Percentiles rank a stretch among this genome's conserved stretches.
Conservation (phyloP, 164 flowering plant genomes). For the Vitis rupestris region DNA sequence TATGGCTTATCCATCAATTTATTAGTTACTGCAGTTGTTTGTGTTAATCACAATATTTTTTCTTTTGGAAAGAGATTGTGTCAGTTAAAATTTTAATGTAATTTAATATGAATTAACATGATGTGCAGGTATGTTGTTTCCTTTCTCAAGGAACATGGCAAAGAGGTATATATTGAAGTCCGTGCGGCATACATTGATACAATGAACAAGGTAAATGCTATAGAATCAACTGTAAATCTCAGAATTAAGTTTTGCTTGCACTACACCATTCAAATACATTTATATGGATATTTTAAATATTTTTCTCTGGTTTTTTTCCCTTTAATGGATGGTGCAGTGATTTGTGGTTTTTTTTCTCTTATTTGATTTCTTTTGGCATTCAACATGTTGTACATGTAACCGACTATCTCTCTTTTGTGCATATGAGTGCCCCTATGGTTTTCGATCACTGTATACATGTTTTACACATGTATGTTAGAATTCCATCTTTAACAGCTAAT, state of each 20-base stretch:
- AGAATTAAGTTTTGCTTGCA: neutral
- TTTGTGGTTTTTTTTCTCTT: too few species aligned
- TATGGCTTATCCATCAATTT: neutral
- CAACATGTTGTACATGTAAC: too few species aligned
- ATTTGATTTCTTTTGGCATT: too few species aligned
- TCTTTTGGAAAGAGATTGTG: conserved; percentile 2
- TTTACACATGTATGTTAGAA: neutral
- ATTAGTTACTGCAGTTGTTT: neutral
- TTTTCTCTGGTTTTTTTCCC: too few species aligned
- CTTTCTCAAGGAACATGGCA: conserved; percentile 94
- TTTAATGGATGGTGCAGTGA: too few species aligned
- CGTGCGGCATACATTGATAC: conserved; percentile 94
- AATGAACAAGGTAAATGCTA: conserved; percentile 80
- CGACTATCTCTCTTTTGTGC: too few species aligned
- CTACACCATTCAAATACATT: conserved; percentile 1
- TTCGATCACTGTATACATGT: neutral
- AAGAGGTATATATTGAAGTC: conserved; percentile 79
- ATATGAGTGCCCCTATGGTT: neutral
- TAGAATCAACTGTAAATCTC: neutral
- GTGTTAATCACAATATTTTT: neutral
- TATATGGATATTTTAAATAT: too few species aligned
- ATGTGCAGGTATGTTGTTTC: conserved; percentile 65
- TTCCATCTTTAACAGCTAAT: too few species aligned
- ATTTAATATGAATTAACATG: neutral
- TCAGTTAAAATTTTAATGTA: neutral